Percentiles rank a stretch among this genome's conserved stretches.
Conservation (phyloP, 78 protist species). For the Monosiga brevicollis region DNA sequence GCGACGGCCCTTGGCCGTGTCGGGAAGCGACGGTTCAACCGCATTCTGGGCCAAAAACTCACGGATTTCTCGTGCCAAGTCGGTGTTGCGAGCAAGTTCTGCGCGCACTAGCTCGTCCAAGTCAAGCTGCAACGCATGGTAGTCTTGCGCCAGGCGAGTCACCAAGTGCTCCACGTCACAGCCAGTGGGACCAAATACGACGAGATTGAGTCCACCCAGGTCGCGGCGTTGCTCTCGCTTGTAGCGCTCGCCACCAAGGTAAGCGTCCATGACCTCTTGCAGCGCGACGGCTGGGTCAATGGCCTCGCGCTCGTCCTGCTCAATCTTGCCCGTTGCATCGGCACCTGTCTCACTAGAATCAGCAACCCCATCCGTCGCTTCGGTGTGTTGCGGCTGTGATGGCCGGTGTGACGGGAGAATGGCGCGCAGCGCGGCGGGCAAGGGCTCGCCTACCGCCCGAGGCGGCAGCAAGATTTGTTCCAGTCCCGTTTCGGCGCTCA, state of each 20-base stretch:
- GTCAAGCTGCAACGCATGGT: neutral
- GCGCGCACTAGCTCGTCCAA: neutral
- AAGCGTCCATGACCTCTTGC: neutral
- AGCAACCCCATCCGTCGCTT: neutral
- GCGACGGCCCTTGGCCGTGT: too few relatives aligned
- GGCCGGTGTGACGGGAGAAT: too few relatives aligned
- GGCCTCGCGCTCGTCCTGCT: neutral
- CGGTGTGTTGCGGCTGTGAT: too few relatives aligned
- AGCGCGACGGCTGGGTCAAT: neutral
- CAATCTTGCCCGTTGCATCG: neutral
- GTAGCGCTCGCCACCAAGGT: neutral
- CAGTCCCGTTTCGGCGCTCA: neutral
- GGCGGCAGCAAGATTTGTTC: constrained; percentile 14
- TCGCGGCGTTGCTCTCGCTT: neutral
- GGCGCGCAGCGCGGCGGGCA: neutral
- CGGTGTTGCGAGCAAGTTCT: neutral
- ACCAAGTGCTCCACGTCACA: neutral
- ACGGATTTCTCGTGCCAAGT: neutral
- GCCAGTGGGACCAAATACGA: neutral
- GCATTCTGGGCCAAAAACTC: neutral
- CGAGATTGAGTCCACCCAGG: neutral
- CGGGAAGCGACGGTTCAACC: too few relatives aligned
- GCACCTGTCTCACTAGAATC: neutral
- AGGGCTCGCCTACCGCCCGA: constrained; percentile 26
- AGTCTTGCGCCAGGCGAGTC: neutral